phyloP scores from a whole-genome alignment of 2,329 filamentous ascomycete species.

The Trichoderma gracile region DNA sequence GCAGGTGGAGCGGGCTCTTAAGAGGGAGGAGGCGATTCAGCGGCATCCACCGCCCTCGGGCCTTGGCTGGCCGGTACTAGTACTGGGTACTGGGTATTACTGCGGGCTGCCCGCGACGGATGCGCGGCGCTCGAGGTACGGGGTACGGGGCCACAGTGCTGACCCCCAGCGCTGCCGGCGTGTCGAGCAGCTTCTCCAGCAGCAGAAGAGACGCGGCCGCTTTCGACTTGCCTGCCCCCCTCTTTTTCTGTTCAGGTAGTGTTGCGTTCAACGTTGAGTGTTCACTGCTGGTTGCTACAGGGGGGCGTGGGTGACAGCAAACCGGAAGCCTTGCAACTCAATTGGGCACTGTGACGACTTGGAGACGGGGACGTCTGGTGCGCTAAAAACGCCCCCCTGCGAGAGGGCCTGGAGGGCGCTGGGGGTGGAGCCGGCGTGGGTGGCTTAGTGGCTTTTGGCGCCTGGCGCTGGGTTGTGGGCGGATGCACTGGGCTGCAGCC shows the following conservation, averaged over 20 bases:
- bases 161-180: too few relatives aligned
- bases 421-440: constrained; percentile 2
- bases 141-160: not conserved
- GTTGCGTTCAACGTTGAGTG: not conserved
- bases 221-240: not conserved
- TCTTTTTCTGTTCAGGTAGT: not conserved
- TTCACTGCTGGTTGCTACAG: not conserved
- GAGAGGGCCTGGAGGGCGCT: constrained; percentile 14
- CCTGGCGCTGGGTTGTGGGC: constrained; percentile 2
- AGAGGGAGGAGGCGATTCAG: constrained; percentile 16
- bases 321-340: not conserved
- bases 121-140: not conserved
- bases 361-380: not conserved
- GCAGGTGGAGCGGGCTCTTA: constrained; percentile 25
- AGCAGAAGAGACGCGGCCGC: not conserved
- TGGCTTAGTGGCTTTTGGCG: constrained; percentile 12
- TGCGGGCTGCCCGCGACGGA: not conserved
- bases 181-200: not conserved
- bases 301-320: not conserved
- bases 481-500: constrained; percentile 7
- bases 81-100: too few relatives aligned
- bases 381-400: not conserved
- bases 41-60: constrained; percentile 8
- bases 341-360: not conserved
- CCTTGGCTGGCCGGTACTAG: not conserved